Evolutionary conservation across 805 yeast species (phyloP), one percentile per base, ranked within the genome.

Genomic region (Grigorovia humatica): DNA sequence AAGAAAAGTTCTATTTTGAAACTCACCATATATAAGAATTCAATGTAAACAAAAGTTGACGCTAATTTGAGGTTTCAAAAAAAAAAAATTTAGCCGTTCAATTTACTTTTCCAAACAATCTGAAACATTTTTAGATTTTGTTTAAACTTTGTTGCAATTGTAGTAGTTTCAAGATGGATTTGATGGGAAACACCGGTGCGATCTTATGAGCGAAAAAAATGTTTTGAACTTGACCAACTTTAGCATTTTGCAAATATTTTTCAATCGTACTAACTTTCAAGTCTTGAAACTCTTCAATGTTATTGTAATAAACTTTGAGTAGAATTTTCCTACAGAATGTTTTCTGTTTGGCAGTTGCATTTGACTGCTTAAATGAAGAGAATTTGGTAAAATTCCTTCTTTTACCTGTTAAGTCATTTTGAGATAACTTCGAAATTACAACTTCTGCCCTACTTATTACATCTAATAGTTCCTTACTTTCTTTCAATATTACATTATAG

Each of bases 341-440:
- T 46, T 51, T 50, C 49, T 71, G 74, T 43, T 59, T 66, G 2
- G 50, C 43, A 1, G 72, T 55, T 0, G 72, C 64, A 1, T 15
- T 12, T 7, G 15, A 12, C 17, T 38, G 42, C 17, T n/a, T 38
- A 38, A 38, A 38, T 12, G 42, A 8, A 15, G 42, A 13, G n/a
- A n/a, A 46, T 35, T 46, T 46, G 13, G 48, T 30, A 30, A 44
- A 29, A 32, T 44, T 44, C n/a, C 43, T 12, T 55, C 52, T 6
- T 43, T 47, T 9, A 53, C 50, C 50, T 0, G 51, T 48, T 12
- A 60, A 44, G 8, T 57, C 18, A 42, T 18, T 30, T 44, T 32
- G 35, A 7, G 47, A 18, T 20, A 46, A 18, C 32, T 56, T 50
- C 12, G 52, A 44, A 0, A 69, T 57, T 9, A 67, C 59, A 8